Evolutionary conservation across 495 filamentous ascomycete species (phyloP).

Genomic region (Aspergillus nidulans): DNA sequence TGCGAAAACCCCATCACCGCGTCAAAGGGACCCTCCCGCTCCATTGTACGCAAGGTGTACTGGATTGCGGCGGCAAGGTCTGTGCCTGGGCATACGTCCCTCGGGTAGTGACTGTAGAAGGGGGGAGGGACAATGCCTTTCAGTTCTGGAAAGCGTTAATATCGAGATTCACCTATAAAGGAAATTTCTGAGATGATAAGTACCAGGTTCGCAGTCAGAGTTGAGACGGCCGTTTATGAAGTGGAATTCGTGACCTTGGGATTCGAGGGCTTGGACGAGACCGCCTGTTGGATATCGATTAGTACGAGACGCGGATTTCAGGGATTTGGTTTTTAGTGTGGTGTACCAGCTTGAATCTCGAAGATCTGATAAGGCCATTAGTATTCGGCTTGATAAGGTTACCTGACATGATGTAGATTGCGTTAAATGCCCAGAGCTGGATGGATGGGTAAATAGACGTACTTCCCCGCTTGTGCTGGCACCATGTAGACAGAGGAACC

Average conservation of each 20-base stretch:
- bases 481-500: slow-evolving; percentile 3
- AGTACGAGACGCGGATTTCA: background rate
- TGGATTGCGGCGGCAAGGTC: slow-evolving; percentile 29
- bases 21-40: slow-evolving; percentile 41
- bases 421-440: background rate
- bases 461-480: slow-evolving; percentile 4
- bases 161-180: background rate
- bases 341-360: slow-evolving; percentile 34
- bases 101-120: slow-evolving; percentile 37
- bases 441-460: background rate
- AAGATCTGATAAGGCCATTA: slow-evolving; percentile 27
- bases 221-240: slow-evolving; percentile 31
- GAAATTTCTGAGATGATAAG: background rate
- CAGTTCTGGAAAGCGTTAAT: slow-evolving; percentile 22
- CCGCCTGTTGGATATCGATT: slow-evolving; percentile 23
- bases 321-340: background rate
- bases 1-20: slow-evolving; percentile 45
- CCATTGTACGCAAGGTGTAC: slow-evolving; percentile 28
- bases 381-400: background rate
- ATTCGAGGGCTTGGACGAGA: slow-evolving; percentile 26
- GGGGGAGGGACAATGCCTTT: slow-evolving; percentile 33
- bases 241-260: slow-evolving; percentile 31
- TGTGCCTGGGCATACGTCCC: slow-evolving; percentile 22
- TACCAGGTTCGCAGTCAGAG: slow-evolving; percentile 30
- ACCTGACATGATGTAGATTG: background rate